Evolutionary conservation across 1,284 basidiomycete genomes (phyloP).

Genomic region (Pulchroboletus neoregius): DNA sequence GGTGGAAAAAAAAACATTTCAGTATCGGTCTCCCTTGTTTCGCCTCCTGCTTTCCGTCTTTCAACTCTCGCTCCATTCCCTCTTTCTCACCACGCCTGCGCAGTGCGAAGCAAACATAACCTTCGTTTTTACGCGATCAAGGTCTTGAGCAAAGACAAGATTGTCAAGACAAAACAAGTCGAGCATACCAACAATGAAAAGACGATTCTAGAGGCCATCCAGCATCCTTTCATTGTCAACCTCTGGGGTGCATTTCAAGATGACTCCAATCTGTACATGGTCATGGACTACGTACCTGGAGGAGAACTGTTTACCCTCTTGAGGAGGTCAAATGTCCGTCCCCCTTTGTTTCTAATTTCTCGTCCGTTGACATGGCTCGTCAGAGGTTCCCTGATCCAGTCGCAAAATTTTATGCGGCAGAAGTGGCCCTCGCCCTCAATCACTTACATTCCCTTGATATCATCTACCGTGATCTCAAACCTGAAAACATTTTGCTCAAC

Average conservation of each 20-base stretch:
- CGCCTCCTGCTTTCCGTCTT: not conserved
- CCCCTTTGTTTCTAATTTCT: constrained; percentile 2
- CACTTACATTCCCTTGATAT: constrained; percentile 90
- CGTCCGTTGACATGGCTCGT: constrained; percentile 6
- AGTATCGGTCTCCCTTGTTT: no score
- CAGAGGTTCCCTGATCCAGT: constrained; percentile 97
- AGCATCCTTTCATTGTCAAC: constrained; percentile 97
- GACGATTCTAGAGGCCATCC: constrained; percentile 82
- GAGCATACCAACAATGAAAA: constrained; percentile 98
- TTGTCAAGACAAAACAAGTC: constrained; percentile 94
- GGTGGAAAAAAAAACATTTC: no score
- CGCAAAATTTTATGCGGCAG: constrained; percentile 98
- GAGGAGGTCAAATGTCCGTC: constrained; percentile 78
- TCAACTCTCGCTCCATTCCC: not conserved
- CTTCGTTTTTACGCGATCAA: constrained; percentile 93
- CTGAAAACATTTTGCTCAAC: constrained; percentile 93
- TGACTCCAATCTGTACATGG: constrained; percentile 93
- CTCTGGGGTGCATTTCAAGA: constrained; percentile 99
- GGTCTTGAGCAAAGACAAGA: constrained; percentile 90
- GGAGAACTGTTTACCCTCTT: constrained; percentile 94
- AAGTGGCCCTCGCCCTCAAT: constrained; percentile 93
- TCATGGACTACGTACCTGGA: constrained; percentile 99
- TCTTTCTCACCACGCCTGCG: not conserved
- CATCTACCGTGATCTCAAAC: constrained; percentile 97
- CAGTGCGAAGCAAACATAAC: constrained; percentile 89